A percentile compares a stretch with the other conserved stretches of the same genome.
Evolutionary conservation across 1,284 basidiomycete species (phyloP).

Genomic region (Austroboletus novae-zelandiae): DNA sequence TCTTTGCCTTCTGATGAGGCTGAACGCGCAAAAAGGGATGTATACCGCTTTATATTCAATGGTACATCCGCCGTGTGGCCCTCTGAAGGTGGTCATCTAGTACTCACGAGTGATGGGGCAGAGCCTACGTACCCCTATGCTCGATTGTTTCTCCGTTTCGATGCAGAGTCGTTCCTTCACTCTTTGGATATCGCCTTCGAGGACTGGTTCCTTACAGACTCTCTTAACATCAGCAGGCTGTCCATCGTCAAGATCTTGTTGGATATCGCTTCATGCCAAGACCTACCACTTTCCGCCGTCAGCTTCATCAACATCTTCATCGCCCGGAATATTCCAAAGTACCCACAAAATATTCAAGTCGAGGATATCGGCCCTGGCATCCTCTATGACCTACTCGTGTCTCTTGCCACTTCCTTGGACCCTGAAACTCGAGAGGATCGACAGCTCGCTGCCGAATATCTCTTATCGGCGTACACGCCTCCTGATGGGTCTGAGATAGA

Average conservation of each 20-base stretch:
- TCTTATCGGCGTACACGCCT: conserved; percentile 91
- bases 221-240: conserved; percentile 69
- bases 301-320: conserved; percentile 95
- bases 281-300: conserved; percentile 58
- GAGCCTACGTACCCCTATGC: conserved; percentile 90
- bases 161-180: conserved; percentile 94
- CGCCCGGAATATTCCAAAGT: conserved; percentile 95
- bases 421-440: conserved; percentile 88
- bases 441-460: conserved; percentile 91
- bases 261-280: conserved; percentile 66
- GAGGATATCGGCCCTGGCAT: conserved; percentile 39
- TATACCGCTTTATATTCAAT: conserved; percentile 83
- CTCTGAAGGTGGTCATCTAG: conserved; percentile 65
- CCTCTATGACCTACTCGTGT: conserved; percentile 75
- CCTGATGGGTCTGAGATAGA: conserved; percentile 71
- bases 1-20: conserved; percentile 58
- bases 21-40: conserved; percentile 61
- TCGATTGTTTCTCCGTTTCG: conserved; percentile 81
- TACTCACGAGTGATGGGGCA: conserved; percentile 66
- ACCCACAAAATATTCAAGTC: conserved; percentile 78
- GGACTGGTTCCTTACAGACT: conserved; percentile 83
- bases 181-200: conserved; percentile 95
- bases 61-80: conserved; percentile 84
- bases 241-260: conserved; percentile 84
- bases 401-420: conserved; percentile 66